Base-by-base conservation (phyloP, 2,329 filamentous ascomycete genomes). In the Ophiosphaerella herpotricha region DNA sequence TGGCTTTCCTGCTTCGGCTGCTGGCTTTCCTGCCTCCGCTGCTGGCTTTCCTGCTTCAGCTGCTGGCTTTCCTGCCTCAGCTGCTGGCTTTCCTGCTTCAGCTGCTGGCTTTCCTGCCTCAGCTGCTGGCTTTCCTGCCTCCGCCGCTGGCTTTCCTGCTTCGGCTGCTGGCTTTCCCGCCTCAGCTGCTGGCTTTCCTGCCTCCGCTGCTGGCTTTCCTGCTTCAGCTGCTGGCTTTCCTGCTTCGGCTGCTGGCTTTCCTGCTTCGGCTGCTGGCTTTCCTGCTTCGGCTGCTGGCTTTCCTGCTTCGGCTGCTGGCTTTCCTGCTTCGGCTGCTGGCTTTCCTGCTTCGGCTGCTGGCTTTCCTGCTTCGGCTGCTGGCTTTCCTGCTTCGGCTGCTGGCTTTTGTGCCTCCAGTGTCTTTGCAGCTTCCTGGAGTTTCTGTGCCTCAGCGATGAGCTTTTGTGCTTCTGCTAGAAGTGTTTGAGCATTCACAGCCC, bases 221-320 rank as follows among this genome's bases (percentile, higher is more conserved):
- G 43, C 44, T 21, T 57, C 52, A 14, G 31, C 35, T 29, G 39
- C 24, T 14, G 18, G 48, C 50, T 36, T 31, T 51, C 46, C 11
- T 23, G 40, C 44, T n/a, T 43, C 46, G 4, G 48, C 48, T 35
- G 48, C 46, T 21, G 58, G 46, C 36, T 57, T 46, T 34, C 24
- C 40, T 32, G 12, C 51, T 14, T 46, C 37, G 2, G 42, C 46
- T 7, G 52, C 50, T 9, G 33, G 16, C 12, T 40, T 43, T 26
- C 40, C 50, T 26, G 31, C 39, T 5, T 7, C 26, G 2, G 26
- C 47, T 24, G 47, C 43, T 33, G 50, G 26, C 26, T 29, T 29
- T 8, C 11, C 26, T 29, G 7, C 26, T 8, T 57, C 52, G 14
- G 29, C 35, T 24, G 26, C 26, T 7, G 26, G 26, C 6, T 29